A percentile compares a stretch with the other conserved stretches of the same genome.
phyloP scores from a whole-genome alignment of 371 early-diverging fungal species.

The Mucor velutinosus region DNA sequence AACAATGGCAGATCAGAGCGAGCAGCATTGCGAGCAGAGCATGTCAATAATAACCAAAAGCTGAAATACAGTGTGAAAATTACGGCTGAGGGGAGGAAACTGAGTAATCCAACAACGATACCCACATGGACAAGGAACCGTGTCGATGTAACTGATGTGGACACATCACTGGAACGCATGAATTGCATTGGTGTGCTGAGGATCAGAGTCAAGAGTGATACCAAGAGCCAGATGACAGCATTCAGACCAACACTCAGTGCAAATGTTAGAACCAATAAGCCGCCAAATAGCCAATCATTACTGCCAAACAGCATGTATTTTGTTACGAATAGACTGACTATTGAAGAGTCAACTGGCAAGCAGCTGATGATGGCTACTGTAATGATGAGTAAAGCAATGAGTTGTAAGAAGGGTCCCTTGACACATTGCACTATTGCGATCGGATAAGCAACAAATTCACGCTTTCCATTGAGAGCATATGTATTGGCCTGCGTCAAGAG shows the following conservation, averaged over 20 bases:
- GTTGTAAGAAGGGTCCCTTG: constrained; percentile 13
- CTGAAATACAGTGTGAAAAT: constrained; percentile 12
- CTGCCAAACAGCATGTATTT: constrained; percentile 22
- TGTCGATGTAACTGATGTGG: not conserved
- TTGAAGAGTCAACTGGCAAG: not conserved
- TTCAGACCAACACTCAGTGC: constrained; percentile 16
- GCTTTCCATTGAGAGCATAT: constrained; percentile 10
- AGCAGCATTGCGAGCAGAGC: not conserved
- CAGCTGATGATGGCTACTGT: constrained; percentile 1
- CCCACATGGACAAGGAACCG: not conserved
- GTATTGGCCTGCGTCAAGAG: constrained; percentile 29
- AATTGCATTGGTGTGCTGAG: not conserved
- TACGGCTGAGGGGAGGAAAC: constrained; percentile 26
- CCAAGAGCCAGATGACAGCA: constrained; percentile 6
- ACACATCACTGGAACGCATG: not conserved
- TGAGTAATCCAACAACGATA: not conserved
- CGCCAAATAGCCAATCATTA: constrained; percentile 35
- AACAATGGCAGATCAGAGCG: constrained; percentile 12
- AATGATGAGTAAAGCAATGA: constrained; percentile 10
- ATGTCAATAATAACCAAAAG: constrained; percentile 11
- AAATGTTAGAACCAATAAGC: constrained; percentile 29
- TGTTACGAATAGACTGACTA: not conserved
- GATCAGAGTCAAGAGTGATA: not conserved
- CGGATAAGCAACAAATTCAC: constrained; percentile 16
- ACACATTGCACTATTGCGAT: constrained; percentile 8